Evolutionary conservation across 192 early-diverging fungal genomes (phyloP).

Genomic region (Thamnidium elegans): DNA sequence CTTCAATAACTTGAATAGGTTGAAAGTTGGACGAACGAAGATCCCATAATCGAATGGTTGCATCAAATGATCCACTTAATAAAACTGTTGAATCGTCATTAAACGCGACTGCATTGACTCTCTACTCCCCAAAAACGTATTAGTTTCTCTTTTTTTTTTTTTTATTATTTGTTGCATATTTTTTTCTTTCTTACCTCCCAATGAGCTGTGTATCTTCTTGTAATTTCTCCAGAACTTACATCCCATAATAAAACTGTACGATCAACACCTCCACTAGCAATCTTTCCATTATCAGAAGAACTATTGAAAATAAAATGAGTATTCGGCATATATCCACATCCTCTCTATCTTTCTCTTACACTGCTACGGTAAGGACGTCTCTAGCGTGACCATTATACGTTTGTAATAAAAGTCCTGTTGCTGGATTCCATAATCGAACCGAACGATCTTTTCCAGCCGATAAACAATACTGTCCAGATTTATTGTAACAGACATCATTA

Average conservation of each 20-base stretch:
- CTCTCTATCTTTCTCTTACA: slow-evolving; percentile 45
- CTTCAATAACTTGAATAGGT: slow-evolving; percentile 81
- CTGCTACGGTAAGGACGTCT: slow-evolving; percentile 67
- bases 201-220: slow-evolving; percentile 79
- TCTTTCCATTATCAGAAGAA: slow-evolving; percentile 55
- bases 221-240: slow-evolving; percentile 64
- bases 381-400: slow-evolving; percentile 84
- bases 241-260: slow-evolving; percentile 87
- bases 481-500: slow-evolving; percentile 64
- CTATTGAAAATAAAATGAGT: slow-evolving; percentile 16
- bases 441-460: slow-evolving; percentile 77
- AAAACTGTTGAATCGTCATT: slow-evolving; percentile 75
- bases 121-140: slow-evolving; percentile 28
- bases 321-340: not conserved
- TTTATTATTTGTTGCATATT: not conserved
- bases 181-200: slow-evolving; percentile 48
- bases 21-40: slow-evolving; percentile 50
- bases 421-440: slow-evolving; percentile 68
- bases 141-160: not conserved
- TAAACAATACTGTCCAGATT: slow-evolving; percentile 75
- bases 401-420: slow-evolving; percentile 66
- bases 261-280: slow-evolving; percentile 84
- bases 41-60: slow-evolving; percentile 79
- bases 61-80: slow-evolving; percentile 74
- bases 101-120: slow-evolving; percentile 82